Base-by-base conservation (phyloP, 176 grass and related monocot genomes). In the Leersia perrieri region DNA sequence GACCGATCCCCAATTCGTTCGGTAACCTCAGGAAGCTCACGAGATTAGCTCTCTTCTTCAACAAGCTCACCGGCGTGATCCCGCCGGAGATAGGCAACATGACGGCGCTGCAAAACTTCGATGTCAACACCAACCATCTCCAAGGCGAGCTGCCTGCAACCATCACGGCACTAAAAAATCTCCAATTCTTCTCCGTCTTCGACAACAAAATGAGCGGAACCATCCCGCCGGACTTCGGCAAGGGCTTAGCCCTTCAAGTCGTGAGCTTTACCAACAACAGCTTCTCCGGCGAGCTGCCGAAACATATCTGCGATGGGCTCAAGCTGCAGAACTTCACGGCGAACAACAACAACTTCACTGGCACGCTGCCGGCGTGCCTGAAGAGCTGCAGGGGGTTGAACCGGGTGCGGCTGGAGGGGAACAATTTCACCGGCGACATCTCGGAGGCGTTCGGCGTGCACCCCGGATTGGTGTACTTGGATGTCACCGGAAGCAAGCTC, bases 391-490 rank as follows among this genome's bases (percentile, higher is more conserved):
- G 77, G 0, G 0, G 0, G 0, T 80, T 94, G 30, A 11, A 60
- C 39, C 83, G 90, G 30, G 88, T 94, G 25, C 69, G 90, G 60
- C 57, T 98, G 60, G 92, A 91, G 49, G 6, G 60, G 36, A 98
- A 98, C 60, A 44, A 75, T 61, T 92, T 98, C 83, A 85, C 73
- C 23, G 94, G 94, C 2, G 88, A 97, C 73, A 88, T 97, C 68
- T 87, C 87, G 23, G 83, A 90, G 64, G 92, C 66, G 18, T 97
- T 97, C 34, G 92, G 92, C 7, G 76, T 90, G 11, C 94, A 97
- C 60, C 87, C 85, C 40, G 14, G 1, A 1, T 66, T 97, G 71
- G 28, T 7, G 22, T 92, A 92, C 86, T 28, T 98, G 72, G 92
- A 93, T 70, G 63, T 98, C 36, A 86, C 86, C 2, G 81, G 86